Conservation (phyloP, 2,329 filamentous ascomycete genomes). For the Nemania serpens region DNA sequence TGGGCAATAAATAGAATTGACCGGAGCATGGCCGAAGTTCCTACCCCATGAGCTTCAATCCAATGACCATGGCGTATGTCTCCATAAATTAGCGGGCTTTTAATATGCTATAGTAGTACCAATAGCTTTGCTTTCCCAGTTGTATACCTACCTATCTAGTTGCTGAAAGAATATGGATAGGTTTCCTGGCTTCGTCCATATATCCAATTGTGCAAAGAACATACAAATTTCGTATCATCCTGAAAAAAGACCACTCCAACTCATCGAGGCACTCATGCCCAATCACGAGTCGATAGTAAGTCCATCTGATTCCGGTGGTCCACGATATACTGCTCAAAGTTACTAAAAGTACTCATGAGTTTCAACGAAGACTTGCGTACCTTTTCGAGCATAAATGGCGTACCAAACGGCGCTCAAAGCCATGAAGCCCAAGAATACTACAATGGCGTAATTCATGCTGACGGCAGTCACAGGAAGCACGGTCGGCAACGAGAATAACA, state of each 20-base stretch:
- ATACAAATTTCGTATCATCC: not conserved
- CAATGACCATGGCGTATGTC: too few species aligned
- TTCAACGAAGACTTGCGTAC: conserved; percentile 41
- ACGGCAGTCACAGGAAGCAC: conserved; percentile 38
- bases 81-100: too few species aligned
- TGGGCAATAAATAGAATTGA: not conserved
- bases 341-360: not conserved
- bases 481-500: conserved; percentile 53
- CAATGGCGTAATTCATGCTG: conserved; percentile 57
- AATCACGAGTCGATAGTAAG: conserved; percentile 31
- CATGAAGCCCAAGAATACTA: conserved; percentile 55
- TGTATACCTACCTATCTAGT: not conserved
- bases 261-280: not conserved
- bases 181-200: not conserved
- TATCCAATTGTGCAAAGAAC: not conserved
- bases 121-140: too few species aligned
- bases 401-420: conserved; percentile 52
- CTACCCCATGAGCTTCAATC: not conserved
- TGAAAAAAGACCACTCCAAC: not conserved
- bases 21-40: not conserved
- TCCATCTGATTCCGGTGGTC: conserved; percentile 40
- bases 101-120: not conserved
- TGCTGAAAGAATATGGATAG: not conserved
- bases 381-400: conserved; percentile 53
- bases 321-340: conserved; percentile 35